phyloP scores from a whole-genome alignment of 805 yeast species.

The Teunomyces tritomae region DNA sequence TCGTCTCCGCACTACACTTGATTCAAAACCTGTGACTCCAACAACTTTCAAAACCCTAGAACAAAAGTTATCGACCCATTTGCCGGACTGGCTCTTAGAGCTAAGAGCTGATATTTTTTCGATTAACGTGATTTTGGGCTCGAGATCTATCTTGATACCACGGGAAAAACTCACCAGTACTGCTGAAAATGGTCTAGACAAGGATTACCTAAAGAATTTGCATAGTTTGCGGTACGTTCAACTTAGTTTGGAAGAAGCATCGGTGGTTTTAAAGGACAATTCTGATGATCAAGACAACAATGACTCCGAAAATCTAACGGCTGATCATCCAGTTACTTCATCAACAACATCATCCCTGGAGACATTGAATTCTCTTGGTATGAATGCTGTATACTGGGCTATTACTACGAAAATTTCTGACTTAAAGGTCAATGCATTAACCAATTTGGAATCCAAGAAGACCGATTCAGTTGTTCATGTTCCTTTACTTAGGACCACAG shows the following conservation, averaged over 20 bases:
- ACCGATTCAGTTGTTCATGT: constrained; percentile 17
- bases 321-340: constrained; percentile 4
- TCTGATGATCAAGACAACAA: background rate
- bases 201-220: constrained; percentile 16
- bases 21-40: background rate
- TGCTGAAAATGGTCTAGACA: constrained; percentile 11
- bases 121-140: constrained; percentile 27
- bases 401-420: constrained; percentile 13
- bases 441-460: constrained; percentile 10
- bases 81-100: constrained; percentile 37
- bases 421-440: constrained; percentile 14
- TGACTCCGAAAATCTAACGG: background rate
- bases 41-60: constrained; percentile 2
- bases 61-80: constrained; percentile 17
- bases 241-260: constrained; percentile 12
- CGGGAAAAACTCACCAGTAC: constrained; percentile 13
- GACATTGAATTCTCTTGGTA: constrained; percentile 18
- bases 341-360: constrained; percentile 26
- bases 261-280: constrained; percentile 7
- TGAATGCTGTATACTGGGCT: constrained; percentile 22
- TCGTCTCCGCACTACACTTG: background rate
- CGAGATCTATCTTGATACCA: constrained; percentile 39
- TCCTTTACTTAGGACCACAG: constrained; percentile 17
- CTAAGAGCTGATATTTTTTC: constrained; percentile 15
- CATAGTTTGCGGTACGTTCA: constrained; percentile 19